Evolutionary conservation across 2,329 filamentous ascomycete species (phyloP), one percentile per base, ranked within the genome.

Genomic region (Pyrenochaeta sp.): DNA sequence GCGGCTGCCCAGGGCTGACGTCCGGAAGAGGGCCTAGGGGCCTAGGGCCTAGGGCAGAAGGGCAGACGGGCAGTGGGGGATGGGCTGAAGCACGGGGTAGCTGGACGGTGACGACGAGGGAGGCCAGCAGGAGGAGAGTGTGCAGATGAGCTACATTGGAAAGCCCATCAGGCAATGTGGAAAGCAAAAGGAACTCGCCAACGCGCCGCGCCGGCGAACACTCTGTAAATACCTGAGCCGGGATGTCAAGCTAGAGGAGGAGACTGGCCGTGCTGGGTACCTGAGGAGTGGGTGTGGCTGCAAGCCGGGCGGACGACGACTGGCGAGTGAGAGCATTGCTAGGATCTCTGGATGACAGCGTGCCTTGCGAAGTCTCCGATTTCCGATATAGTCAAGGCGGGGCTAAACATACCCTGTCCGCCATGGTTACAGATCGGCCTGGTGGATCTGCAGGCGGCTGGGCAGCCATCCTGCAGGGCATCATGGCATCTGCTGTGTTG

Each of bases 381-480:
- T 71, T 72, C 69, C 72, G 68, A 74, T 61, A 57, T 63, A 58
- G 61, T 60, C 53, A 67, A 64, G 67, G 71, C 63, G 69, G 69
- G 69, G 68, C 68, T 59, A 65, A 55, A 56, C 56, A 63, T 61
- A 66, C 65, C 67, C 63, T 68, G 67, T 54, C 66, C 58, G 66
- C 68, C 70, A 67, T 66, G 60, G 69, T 74, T 70, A 73, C 68
- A 71, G 72, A 74, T 74, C 72, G 68, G 60, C 69, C 54, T 61
- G 61, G 64, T 71, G 63, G 71, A 75, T 74, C 70, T 69, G 62
- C 71, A 65, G 51, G 57, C 56, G 54, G 55, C 62, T 66, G 66
- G 67, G 63, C 71, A 68, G 57, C 63, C 62, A 62, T 63, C 52
- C 67, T 73, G 72, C 68, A 73, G 68, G 71, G 69, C 69, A 66